Base-by-base conservation (phyloP, 192 early-diverging fungal genomes). In the Entrophospora sp. region DNA sequence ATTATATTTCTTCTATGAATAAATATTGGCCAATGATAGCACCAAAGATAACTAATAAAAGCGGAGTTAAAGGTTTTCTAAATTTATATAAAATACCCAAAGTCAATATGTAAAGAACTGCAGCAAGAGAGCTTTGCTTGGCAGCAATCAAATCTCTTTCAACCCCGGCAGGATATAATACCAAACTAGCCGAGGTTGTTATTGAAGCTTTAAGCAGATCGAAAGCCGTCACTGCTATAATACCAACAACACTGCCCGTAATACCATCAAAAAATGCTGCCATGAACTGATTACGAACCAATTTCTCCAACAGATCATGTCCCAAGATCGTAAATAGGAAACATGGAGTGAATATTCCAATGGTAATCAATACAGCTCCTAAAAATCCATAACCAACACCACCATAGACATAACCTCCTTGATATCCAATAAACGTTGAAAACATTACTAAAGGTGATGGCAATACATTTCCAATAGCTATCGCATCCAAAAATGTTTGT, bases 391-490 rank as follows among this genome's bases (percentile, higher is more conserved):
- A 63, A 4, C 70, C 65, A 24, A 62, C 3, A 4, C 60, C 66
- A 32, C 60, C 64, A 22, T 27, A 62, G 1, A 44, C 31, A 22
- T 63, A 16, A 44, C 70, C 70, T 27, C 56, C 70, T 4, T 67
- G 64, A 43, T 61, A 71, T 18, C 74, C 74, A 4, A 75, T 67
- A 36, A 75, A 75, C 0, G 80, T 83, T 1, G 74, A 44, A 44
- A 81, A 83, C 34, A 81, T 83, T 13, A 81, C 80, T 10, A 67
- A 36, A 14, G 80, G 80, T 2, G 80, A 72, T 3, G 80, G 80
- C 10, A 81, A 40, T 10, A 75, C 67, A 61, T 81, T 80, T 34
- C 71, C 80, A 18, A 81, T 46, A 18, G 80, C 80, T n/a, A 81
- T 69, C 0, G 79, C 80, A 53, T 81, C 80, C 45, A 81, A 38